Evolutionary conservation across 1,284 basidiomycete species (phyloP), one percentile per base, ranked within the genome.

Genomic region (Pseudozyma sp.): DNA sequence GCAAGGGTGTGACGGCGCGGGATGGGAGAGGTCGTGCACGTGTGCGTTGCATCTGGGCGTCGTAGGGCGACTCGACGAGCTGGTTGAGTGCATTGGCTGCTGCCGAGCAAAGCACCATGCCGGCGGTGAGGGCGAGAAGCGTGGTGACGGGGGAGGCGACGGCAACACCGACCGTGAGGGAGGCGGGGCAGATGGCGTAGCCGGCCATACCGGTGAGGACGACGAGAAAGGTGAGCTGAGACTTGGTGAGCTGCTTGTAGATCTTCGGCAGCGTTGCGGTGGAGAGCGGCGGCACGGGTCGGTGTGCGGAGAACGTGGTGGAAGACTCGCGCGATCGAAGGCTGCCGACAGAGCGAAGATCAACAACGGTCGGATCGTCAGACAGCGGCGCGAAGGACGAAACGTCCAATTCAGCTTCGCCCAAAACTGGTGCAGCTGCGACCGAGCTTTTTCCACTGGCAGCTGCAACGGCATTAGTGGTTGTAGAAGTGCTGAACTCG

Each of bases 1-100:
- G 96, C 17, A 92, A 85, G 0, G 94, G 91, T 2, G 90, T 90
- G 59, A 99, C 90, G 8, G 90, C 90, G 35, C 92, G 88, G 13
- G 92, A 89, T 0, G 94, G 94, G n/a, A 99, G 89, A 0, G 95
- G 95, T 29, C 97, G 87, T 49, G 88, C 90, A 16, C 95, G 89
- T 0, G 97, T 99, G 40, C 97, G 90, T 0, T 90, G 88, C 90
- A 98, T 99, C 84, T 99, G 97, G 0, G 97, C 94, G 83, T 99
- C 97, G 69, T 96, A 93, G 0, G 97, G 97, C 4, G 93, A 88
- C 85, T 99, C 97, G 80, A 95, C 91, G 4, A 99, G 87, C 85
- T 99, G 94, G 85, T 99, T 99, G 76, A 97, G 88, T 0, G 95
- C 89, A 84, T 98, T 98, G 29, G 97, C 97, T 0, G 94, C 93